These are phyloP conservation scores for Lactarius akahatsu DNA, from an alignment of 768 basidiomycete species.

Conservation along the genomic window DNA sequence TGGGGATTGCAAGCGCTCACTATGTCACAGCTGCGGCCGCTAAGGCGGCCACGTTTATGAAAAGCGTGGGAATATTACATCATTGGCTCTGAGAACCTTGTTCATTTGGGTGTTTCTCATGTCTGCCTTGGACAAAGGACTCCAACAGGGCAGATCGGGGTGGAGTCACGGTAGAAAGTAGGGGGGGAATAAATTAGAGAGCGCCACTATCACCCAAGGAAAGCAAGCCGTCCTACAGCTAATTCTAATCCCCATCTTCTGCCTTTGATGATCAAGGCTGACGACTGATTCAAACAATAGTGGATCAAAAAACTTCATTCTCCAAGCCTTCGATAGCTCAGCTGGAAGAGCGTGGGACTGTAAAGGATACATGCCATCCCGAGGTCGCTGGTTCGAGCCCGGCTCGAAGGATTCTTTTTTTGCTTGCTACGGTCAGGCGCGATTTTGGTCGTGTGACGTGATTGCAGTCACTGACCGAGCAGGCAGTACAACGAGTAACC, in stretches of 20 bases:
- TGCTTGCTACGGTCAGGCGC: not conserved
- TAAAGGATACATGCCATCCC: constrained; percentile 33
- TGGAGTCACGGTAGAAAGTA: not conserved
- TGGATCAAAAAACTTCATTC: not conserved
- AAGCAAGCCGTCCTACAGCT: not conserved
- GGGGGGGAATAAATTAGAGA: not conserved
- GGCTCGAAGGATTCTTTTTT: constrained; percentile 34
- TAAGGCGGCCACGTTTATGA: not conserved
- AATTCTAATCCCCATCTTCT: not conserved
- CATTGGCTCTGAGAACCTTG: not conserved
- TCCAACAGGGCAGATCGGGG: not conserved
- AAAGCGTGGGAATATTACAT: constrained; percentile 14
- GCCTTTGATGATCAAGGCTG: not conserved
- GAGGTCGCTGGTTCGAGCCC: constrained; percentile 38
- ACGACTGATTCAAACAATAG: not conserved
- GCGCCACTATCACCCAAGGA: not conserved
- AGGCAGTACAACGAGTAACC: not conserved
- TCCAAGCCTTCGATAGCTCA: constrained; percentile 36
- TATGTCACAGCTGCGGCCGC: not conserved
- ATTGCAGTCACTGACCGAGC: not conserved
- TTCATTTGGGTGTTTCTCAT: not conserved
- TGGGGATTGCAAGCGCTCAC: not conserved
- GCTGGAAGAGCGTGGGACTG: constrained; percentile 40
- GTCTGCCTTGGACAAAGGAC: constrained; percentile 1
- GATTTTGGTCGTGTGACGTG: not conserved